phyloP scores from a whole-genome alignment of 108 stramenopile species.

The Chaetoceros tenuissimus region DNA sequence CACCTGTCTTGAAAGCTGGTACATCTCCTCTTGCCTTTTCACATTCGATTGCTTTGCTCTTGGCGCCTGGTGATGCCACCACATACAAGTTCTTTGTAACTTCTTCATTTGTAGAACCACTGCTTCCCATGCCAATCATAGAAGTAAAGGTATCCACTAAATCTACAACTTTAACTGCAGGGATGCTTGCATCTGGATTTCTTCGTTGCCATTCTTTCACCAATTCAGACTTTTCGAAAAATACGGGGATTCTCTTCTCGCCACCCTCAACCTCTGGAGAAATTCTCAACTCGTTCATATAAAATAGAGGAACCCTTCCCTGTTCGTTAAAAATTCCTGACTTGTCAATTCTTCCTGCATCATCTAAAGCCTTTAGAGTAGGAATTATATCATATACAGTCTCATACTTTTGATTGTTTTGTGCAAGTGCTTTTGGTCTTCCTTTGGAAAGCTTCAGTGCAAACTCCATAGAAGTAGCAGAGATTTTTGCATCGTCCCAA shows the following conservation, averaged over 20 bases:
- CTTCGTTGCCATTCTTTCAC: background rate
- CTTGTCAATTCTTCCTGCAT: background rate
- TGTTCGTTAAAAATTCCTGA: background rate
- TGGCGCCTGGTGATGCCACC: background rate
- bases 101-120: background rate
- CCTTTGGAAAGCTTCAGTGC: slow-evolving; percentile 2
- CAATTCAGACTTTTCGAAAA: background rate
- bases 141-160: background rate
- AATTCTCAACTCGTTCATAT: background rate
- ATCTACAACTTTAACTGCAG: background rate
- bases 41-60: background rate
- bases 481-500: background rate
- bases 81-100: background rate
- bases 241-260: background rate
- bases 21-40: slow-evolving; percentile 1
- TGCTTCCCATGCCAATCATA: background rate
- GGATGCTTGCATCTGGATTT: background rate
- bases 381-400: slow-evolving; percentile 3
- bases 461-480: background rate
- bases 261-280: background rate
- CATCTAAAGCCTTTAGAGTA: background rate
- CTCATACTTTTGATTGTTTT: background rate
- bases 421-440: background rate
- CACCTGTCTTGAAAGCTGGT: background rate
- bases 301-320: slow-evolving; percentile 5